Conservation (phyloP, 495 filamentous ascomycete genomes). For the Aspergillus sclerotioniger region DNA sequence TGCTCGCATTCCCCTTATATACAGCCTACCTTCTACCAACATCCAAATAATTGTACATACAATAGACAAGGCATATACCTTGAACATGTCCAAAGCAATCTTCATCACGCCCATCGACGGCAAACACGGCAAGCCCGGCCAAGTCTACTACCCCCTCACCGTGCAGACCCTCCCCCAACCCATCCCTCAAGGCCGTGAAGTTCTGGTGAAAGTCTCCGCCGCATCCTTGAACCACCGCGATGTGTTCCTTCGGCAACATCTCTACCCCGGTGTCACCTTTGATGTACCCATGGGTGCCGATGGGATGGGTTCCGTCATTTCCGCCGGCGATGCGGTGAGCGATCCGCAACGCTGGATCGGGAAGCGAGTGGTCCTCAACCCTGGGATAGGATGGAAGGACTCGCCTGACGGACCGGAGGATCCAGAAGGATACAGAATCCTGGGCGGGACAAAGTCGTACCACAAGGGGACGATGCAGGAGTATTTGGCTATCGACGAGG, state of each 20-base stretch:
- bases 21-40: neutral
- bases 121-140: conserved; percentile 62
- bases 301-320: conserved; percentile 69
- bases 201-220: conserved; percentile 68
- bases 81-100: conserved; percentile 55
- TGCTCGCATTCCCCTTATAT: no score
- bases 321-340: conserved; percentile 52
- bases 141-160: conserved; percentile 75
- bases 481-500: conserved; percentile 62
- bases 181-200: conserved; percentile 57
- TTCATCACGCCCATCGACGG: conserved; percentile 51
- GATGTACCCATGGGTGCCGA: conserved; percentile 73
- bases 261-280: conserved; percentile 83
- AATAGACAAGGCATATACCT: neutral
- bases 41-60: neutral
- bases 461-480: conserved; percentile 70
- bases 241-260: conserved; percentile 84
- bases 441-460: conserved; percentile 66
- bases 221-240: conserved; percentile 90
- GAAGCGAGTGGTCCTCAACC: conserved; percentile 73
- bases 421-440: conserved; percentile 57
- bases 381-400: conserved; percentile 70
- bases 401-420: conserved; percentile 72
- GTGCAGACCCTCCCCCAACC: conserved; percentile 58
- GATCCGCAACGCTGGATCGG: conserved; percentile 49